A percentile compares a stretch with the other conserved stretches of the same genome.
phyloP scores from a whole-genome alignment of 2,329 filamentous ascomycete genomes.

The Neofusicoccum ribis region DNA sequence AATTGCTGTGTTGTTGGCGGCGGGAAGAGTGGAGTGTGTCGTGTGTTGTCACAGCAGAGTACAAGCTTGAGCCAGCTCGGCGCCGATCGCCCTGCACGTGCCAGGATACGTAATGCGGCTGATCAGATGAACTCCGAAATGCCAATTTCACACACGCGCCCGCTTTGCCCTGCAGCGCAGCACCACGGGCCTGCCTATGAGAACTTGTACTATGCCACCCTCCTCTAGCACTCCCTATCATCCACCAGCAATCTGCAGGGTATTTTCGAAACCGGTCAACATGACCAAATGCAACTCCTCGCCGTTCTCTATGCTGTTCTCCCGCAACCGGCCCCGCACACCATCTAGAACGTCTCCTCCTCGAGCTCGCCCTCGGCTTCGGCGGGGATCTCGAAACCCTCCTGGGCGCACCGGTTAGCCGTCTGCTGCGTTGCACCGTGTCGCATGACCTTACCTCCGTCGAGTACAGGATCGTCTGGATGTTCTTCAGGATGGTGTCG shows the following conservation, averaged over 20 bases:
- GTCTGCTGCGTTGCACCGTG: not conserved
- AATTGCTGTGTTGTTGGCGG: slow-evolving; percentile 4
- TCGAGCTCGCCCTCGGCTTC: slow-evolving; percentile 70
- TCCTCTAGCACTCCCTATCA: not conserved
- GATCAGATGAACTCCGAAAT: slow-evolving; percentile 6
- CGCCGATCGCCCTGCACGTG: slow-evolving; percentile 4
- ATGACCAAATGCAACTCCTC: slow-evolving; percentile 20
- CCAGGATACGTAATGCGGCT: slow-evolving; percentile 13
- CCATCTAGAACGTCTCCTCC: slow-evolving; percentile 47
- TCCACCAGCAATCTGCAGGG: slow-evolving; percentile 19
- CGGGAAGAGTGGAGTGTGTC: slow-evolving; percentile 14
- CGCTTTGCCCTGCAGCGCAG: slow-evolving; percentile 5
- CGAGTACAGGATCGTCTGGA: slow-evolving; percentile 95
- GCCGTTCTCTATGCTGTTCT: slow-evolving; percentile 3
- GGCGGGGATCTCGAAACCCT: slow-evolving; percentile 76
- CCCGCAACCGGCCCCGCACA: not conserved
- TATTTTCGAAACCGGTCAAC: slow-evolving; percentile 20
- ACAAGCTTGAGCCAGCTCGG: slow-evolving; percentile 1
- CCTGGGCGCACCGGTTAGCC: slow-evolving; percentile 28
- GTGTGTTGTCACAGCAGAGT: slow-evolving; percentile 16
- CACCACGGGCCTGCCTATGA: slow-evolving; percentile 7
- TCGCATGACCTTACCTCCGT: slow-evolving; percentile 64
- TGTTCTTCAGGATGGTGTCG: slow-evolving; percentile 89
- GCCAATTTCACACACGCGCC: not conserved
- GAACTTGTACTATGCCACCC: not conserved